Base-by-base conservation (phyloP, 2,329 filamentous ascomycete species). In the Cladorrhinum sp. region DNA sequence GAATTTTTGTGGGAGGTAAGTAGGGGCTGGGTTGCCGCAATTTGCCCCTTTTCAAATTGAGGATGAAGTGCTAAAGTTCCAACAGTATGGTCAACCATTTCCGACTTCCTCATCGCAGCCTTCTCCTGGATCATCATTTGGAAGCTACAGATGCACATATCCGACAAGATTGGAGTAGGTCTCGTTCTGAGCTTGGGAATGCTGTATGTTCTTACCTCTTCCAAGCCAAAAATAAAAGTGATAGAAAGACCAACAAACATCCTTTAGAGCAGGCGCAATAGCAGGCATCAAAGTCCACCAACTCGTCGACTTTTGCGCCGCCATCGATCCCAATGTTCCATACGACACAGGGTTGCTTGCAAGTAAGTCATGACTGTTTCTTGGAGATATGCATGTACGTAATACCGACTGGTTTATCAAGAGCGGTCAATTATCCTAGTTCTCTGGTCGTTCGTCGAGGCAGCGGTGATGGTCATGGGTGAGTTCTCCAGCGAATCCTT, bases 51-150 rank as follows among this genome's bases (percentile, higher is more conserved):
- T 7, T 32, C 29, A 32, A 6, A 13, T 45, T 45, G 18, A 45
- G 4, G 48, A 38, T 23, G 10, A 22, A 32, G 16, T 18, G 10
- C 41, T 22, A 45, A 45, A 3, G 2, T 13, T 18, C 7, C 18
- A 18, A 18, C 16, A 63, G 61, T 27, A 13, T 63, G 61, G 61
- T 58, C 58, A 1, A 38, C 29, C 1, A 1, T 48, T 1, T 56
- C 58, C 1, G 61, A 61, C 27, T 59, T 63, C 10, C n/a, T 18
- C 9, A 51, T 61, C 3, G 55, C 58, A 3, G 23, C 29, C 4
- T 22, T 63, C 10, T 58, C 58, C 0, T 63, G 58, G 61, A 12
- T 51, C 41, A 54, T 58, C 2, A 29, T 63, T 3, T 54, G 48
- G 55, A 22, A 54, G 1, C 48, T 58, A 2, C 22, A 58, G 0